Evolutionary conservation across 2,329 filamentous ascomycete genomes (phyloP), one percentile per base, ranked within the genome.

Genomic region (Trichoderma sp.): DNA sequence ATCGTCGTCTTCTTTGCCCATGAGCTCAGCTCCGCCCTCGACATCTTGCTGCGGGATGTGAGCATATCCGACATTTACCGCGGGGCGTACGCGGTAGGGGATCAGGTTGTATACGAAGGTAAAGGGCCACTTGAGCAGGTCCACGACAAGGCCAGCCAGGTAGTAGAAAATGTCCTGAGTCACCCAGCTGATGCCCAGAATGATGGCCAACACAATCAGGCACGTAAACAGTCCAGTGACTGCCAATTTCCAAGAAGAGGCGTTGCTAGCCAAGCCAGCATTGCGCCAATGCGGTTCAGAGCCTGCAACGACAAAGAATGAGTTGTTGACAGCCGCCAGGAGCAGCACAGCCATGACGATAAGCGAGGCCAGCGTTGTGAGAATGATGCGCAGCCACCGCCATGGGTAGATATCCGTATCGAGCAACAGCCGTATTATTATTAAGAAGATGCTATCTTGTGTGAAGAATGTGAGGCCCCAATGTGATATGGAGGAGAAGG

Each of bases 401-500:
- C 76, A 72, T 71, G 72, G 65, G n/a, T 72, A 74, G 6, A 74
- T 50, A 3, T 75, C 73, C 3, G 34, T 50, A 63, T 78, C 76
- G 59, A 82, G 76, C 2, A 81, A 74, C 2, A 80, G 73, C 7
- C 80, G 75, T 53, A 81, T 76, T 32, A 79, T 26, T 13, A 81
- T 72, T 3, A 82, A 74, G 5, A 81, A 73, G 6, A 77, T 61
- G 0, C 79, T 73, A 23, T 82, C 81, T 50, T 82, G 80, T 4
- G 76, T 75, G 69, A 81, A 81, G 69, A 82, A 82, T 2, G 80
- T 80, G 12, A 78, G 76, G 26, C 78, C 77, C 73, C 79, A 82
- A 1, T 75, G 76, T 9, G 77, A 26, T 68, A 82, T 72, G 36
- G 79, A 75, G n/a, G 74, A 74, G 3, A 75, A 70, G 1, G 79